Percentiles rank a stretch among this genome's conserved stretches.
These are phyloP conservation scores for Eimeria falciformis DNA, from an alignment of 169 alveolate species.

Conservation along the genomic window DNA sequence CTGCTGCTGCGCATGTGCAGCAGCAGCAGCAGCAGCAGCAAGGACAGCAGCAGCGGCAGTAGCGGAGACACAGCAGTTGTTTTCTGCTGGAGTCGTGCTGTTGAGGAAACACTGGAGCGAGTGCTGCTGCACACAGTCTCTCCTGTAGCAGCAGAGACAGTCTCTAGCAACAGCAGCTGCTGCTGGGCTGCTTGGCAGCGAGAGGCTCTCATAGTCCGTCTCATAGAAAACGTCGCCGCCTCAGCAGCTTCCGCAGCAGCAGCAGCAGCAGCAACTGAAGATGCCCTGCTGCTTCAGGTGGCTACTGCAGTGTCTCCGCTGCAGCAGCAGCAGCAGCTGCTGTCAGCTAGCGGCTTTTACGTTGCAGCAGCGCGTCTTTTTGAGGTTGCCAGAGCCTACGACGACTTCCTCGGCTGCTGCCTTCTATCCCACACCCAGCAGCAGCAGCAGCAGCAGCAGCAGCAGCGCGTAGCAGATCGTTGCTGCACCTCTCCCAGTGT, in stretches of 20 bases:
- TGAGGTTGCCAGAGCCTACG: conserved; percentile 2
- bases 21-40: conserved; percentile 59
- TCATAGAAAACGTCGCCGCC: conserved; percentile 28
- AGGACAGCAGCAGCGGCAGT: not conserved
- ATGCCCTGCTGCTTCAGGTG: not conserved
- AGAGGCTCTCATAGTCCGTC: conserved; percentile 7
- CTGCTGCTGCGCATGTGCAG: conserved; percentile 26
- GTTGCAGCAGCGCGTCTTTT: conserved; percentile 24
- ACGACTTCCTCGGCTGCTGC: conserved; percentile 28
- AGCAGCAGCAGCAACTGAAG: not conserved
- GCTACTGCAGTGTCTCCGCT: conserved; percentile 29
- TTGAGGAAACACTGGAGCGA: conserved; percentile 9
- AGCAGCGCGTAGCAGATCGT: not conserved
- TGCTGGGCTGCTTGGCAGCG: conserved; percentile 42
- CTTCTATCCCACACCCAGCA: not conserved
- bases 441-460: conserved; percentile 39
- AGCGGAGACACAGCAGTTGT: not conserved
- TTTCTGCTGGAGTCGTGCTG: conserved; percentile 7
- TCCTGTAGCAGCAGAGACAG: not conserved
- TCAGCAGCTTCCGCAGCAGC: conserved; percentile 42
- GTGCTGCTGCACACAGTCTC: conserved; percentile 34
- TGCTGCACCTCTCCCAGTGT: conserved; percentile 25
- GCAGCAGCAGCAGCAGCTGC: conserved; percentile 69
- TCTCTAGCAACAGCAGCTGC: conserved; percentile 14
- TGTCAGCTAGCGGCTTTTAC: conserved; percentile 29